phyloP scores from a whole-genome alignment of 2,329 filamentous ascomycete species.

The Ustulina deusta region DNA sequence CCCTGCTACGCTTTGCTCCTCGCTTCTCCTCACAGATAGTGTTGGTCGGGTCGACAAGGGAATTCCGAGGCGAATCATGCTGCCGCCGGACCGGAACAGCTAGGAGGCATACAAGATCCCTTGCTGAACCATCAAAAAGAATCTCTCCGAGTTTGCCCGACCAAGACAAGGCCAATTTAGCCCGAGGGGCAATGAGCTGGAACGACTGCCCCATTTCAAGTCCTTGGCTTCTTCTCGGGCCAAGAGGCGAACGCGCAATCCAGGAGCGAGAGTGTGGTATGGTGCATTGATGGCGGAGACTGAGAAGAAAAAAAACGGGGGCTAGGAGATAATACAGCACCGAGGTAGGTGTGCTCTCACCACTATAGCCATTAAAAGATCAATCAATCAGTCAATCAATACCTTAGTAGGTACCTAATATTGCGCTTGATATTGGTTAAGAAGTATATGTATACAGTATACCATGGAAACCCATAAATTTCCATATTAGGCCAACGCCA shows the following conservation, averaged over 20 bases:
- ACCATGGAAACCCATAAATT: too few relatives aligned
- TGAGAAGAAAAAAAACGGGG: too few relatives aligned
- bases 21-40: conserved; percentile 4
- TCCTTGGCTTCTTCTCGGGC: conserved; percentile 1
- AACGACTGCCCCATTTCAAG: conserved; percentile 16
- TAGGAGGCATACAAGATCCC: conserved; percentile 4
- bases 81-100: conserved; percentile 17
- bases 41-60: background rate
- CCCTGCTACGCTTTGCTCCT: conserved; percentile 16
- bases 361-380: too few relatives aligned
- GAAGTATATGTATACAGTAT: too few relatives aligned
- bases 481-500: too few relatives aligned
- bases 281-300: too few relatives aligned
- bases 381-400: too few relatives aligned
- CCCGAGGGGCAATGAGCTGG: conserved; percentile 12
- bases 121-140: conserved; percentile 15
- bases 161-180: conserved; percentile 14
- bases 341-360: too few relatives aligned
- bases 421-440: too few relatives aligned
- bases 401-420: too few relatives aligned
- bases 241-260: background rate
- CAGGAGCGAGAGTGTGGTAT: conserved; percentile 9
- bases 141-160: conserved; percentile 10
- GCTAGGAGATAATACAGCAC: too few relatives aligned
- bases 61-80: background rate